Evolutionary conservation across 192 early-diverging fungal genomes (phyloP).

Genomic region (Chytriomyces hyalinus): DNA sequence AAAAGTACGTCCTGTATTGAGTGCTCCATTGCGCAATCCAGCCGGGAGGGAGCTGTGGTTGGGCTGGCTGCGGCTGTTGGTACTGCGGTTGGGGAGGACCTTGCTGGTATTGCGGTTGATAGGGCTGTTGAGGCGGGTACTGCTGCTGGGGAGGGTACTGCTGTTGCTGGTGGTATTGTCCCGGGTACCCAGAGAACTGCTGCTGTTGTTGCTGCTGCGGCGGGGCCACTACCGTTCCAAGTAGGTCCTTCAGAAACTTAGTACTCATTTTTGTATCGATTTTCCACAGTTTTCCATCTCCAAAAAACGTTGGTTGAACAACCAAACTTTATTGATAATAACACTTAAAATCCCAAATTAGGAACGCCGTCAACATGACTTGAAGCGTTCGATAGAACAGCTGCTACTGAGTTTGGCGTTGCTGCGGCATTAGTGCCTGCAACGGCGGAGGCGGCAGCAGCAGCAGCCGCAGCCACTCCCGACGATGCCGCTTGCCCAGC

Average conservation of each 20-base stretch:
- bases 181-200: background rate
- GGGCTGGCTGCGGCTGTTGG: background rate
- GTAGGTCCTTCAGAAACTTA: background rate
- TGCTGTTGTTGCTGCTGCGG: background rate
- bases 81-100: constrained; percentile 1
- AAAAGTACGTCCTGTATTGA: constrained; percentile 32
- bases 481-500: no score
- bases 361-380: no score
- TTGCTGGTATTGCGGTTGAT: background rate
- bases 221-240: background rate
- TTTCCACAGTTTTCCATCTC: background rate
- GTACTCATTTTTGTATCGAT: background rate
- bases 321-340: no score
- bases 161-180: constrained; percentile 17
- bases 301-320: no score
- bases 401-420: no score
- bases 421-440: no score
- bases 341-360: no score
- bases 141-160: background rate
- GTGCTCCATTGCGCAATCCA: constrained; percentile 39
- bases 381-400: no score
- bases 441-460: no score
- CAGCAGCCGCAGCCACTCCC: no score
- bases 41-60: constrained; percentile 38
- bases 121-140: background rate